phyloP scores from a whole-genome alignment of 2,329 filamentous ascomycete genomes.

The Botrytis galanthina region DNA sequence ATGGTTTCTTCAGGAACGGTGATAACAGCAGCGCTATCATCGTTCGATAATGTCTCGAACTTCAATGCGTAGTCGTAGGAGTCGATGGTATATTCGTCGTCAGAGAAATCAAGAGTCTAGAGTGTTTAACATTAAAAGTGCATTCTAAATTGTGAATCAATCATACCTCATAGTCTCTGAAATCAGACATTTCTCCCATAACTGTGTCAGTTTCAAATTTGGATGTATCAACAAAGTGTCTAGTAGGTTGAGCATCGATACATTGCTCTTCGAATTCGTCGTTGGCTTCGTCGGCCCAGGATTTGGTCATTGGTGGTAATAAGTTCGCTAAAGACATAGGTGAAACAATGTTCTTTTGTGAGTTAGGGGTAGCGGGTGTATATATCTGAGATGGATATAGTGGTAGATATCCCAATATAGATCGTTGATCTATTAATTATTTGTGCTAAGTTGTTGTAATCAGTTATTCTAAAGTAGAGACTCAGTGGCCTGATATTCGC shows the following conservation, averaged over 20 bases:
- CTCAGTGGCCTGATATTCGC: too few relatives aligned
- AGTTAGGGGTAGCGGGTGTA: neutral
- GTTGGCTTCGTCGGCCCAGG: conserved; percentile 11
- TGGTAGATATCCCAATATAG: neutral
- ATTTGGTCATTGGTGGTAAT: neutral
- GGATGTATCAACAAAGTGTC: neutral
- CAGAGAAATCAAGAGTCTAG: neutral
- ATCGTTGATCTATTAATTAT: neutral
- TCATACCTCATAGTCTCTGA: conserved; percentile 1
- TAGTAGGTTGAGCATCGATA: too few relatives aligned
- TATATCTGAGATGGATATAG: neutral
- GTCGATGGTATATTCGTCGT: neutral
- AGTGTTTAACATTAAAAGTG: neutral
- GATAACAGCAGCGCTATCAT: neutral
- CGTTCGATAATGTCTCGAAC: neutral
- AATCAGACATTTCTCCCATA: neutral
- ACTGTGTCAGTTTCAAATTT: neutral
- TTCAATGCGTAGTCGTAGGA: neutral
- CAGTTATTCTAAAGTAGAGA: neutral
- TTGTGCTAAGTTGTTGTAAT: neutral
- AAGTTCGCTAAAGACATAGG: conserved; percentile 11
- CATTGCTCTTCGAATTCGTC: neutral
- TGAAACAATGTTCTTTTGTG: neutral
- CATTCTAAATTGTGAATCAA: neutral
- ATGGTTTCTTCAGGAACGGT: neutral